phyloP scores from a whole-genome alignment of 2,329 filamentous ascomycete species.

The Fusarium pseudocircinatum region DNA sequence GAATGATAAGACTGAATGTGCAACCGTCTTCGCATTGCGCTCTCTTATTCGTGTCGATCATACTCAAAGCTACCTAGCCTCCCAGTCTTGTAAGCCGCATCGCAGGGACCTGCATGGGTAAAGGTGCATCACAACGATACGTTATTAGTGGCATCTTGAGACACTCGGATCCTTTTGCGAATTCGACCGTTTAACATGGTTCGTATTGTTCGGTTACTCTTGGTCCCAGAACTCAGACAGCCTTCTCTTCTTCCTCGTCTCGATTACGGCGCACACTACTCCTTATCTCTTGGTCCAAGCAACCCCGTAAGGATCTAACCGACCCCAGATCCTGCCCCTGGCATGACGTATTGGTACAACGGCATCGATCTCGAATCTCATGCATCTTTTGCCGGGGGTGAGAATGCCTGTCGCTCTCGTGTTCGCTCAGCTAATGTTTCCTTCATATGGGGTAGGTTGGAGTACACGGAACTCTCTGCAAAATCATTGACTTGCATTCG shows the following conservation, averaged over 20 bases:
- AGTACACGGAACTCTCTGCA: not conserved
- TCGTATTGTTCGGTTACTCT: not conserved
- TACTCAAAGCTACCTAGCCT: slow-evolving; percentile 8
- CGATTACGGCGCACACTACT: not conserved
- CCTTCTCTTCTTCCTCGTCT: not conserved
- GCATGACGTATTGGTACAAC: slow-evolving; percentile 3
- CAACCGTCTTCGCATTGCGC: slow-evolving; percentile 3
- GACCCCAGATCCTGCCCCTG: slow-evolving; percentile 9
- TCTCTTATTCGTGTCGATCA: slow-evolving; percentile 31
- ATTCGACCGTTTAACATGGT: not conserved
- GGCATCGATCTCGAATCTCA: slow-evolving; percentile 17
- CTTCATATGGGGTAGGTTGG: not conserved
- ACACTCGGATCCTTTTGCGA: not conserved
- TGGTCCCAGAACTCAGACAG: not conserved
- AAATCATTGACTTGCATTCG: not conserved
- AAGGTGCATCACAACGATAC: slow-evolving; percentile 11
- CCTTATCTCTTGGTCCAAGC: slow-evolving; percentile 1
- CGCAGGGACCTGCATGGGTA: not conserved
- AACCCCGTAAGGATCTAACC: slow-evolving; percentile 11
- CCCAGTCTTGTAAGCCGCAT: slow-evolving; percentile 12
- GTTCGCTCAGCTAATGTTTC: slow-evolving; percentile 20
- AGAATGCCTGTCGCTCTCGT: slow-evolving; percentile 23
- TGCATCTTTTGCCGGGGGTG: slow-evolving; percentile 9
- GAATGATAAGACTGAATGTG: not conserved
- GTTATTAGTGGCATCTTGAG: slow-evolving; percentile 18